These are phyloP conservation scores for Coemansia sp. DNA, from an alignment of 192 early-diverging fungal species.

Conservation along the genomic window DNA sequence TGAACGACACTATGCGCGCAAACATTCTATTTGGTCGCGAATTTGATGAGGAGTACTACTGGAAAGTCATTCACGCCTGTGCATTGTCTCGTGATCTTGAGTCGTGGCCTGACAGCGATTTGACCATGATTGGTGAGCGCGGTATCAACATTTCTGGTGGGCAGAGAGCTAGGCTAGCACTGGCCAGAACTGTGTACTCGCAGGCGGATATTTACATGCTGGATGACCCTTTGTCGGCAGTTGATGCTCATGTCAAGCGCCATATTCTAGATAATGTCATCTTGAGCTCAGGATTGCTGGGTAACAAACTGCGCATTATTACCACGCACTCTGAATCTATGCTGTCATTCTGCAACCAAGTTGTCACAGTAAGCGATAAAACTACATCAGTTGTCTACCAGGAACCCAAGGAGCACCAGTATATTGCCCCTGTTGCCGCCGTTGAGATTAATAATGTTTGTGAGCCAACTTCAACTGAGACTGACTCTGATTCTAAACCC, in stretches of 20 bases:
- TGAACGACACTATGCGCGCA: conserved; percentile 16
- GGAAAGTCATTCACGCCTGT: conserved; percentile 11
- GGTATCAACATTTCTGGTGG: conserved; percentile 31
- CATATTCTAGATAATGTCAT: conserved; percentile 23
- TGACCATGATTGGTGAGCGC: conserved; percentile 13
- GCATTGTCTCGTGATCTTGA: conserved; percentile 7
- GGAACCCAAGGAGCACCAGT: background rate
- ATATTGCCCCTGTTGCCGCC: background rate
- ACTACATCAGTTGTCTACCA: background rate
- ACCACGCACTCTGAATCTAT: conserved; percentile 6
- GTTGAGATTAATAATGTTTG: background rate
- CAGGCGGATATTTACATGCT: conserved; percentile 20
- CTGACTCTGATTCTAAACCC: background rate
- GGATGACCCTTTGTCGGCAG: background rate
- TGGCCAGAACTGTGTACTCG: conserved; percentile 27
- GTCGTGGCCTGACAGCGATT: conserved; percentile 4
- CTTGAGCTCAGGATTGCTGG: conserved; percentile 20
- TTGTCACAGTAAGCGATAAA: background rate
- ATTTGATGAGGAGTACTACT: conserved; percentile 15
- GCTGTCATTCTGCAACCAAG: conserved; percentile 13
- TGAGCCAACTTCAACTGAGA: background rate
- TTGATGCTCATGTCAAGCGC: conserved; percentile 12
- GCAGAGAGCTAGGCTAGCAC: conserved; percentile 14
- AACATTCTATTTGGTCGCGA: conserved; percentile 25
- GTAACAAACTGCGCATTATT: conserved; percentile 2